Evolutionary conservation across 768 basidiomycete species (phyloP).

Genomic region (Cyclocybe cylindracea): DNA sequence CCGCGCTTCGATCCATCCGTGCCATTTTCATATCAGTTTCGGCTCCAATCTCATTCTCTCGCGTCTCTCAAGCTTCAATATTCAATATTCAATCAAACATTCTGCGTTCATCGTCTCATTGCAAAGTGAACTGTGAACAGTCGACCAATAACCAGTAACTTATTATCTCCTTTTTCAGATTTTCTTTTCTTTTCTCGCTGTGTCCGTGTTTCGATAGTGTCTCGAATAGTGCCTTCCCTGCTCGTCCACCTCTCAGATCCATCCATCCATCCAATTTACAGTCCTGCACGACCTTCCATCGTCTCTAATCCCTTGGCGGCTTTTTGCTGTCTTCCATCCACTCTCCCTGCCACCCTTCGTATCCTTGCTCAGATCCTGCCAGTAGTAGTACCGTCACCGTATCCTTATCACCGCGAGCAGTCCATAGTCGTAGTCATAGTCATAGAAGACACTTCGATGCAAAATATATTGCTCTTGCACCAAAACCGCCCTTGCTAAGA

Average conservation of each 20-base stretch:
- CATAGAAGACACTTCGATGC: background rate
- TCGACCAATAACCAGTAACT: no score
- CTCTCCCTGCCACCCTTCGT: background rate
- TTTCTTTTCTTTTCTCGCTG: background rate
- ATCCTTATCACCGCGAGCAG: background rate
- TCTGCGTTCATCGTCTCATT: no score
- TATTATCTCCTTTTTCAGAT: no score
- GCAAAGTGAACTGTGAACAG: no score
- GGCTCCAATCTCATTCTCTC: no score
- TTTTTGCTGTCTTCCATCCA: background rate
- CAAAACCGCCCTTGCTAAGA: no score
- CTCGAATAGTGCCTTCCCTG: background rate
- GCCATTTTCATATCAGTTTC: no score
- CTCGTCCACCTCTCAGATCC: background rate
- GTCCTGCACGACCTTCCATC: background rate
- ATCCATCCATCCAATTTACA: conserved; percentile 1
- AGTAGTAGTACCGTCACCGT: background rate
- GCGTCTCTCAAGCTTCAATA: no score
- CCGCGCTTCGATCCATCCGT: no score
- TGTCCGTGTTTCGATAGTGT: background rate
- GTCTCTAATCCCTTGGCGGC: background rate
- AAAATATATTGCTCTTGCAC: background rate
- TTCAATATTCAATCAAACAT: no score
- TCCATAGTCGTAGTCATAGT: background rate
- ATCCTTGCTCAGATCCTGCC: background rate